phyloP scores from a whole-genome alignment of 169 alveolate genomes.

The Eimeria necatrix region DNA sequence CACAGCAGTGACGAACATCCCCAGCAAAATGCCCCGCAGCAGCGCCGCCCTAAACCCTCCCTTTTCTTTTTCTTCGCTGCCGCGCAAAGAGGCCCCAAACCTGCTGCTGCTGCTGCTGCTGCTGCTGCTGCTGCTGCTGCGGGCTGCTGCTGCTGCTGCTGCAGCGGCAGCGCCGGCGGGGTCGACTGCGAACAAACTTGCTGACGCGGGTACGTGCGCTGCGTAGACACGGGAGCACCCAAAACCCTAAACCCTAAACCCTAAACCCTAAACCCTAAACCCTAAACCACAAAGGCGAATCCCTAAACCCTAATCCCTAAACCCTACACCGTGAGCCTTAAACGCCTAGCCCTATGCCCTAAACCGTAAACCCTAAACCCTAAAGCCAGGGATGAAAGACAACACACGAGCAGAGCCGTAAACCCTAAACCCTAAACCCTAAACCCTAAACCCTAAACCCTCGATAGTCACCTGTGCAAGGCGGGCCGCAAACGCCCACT shows the following conservation, averaged over 20 bases:
- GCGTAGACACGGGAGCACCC: too few relatives aligned
- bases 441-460: conserved; percentile 3
- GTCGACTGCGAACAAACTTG: not conserved
- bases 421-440: not conserved
- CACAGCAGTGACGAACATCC: not conserved
- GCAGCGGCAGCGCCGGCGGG: not conserved
- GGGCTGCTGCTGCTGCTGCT: not conserved
- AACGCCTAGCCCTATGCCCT: too few relatives aligned
- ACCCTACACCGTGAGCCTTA: too few relatives aligned
- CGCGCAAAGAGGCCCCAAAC: not conserved
- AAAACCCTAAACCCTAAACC: too few relatives aligned
- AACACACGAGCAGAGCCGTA: not conserved
- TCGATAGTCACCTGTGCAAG: not conserved
- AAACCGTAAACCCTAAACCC: not conserved
- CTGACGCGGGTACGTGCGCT: too few relatives aligned
- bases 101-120: not conserved
- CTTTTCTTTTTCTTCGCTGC: not conserved
- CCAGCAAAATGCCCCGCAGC: conserved; percentile 34
- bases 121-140: conserved; percentile 18
- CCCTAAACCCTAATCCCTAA: too few relatives aligned
- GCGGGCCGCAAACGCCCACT: conserved; percentile 20
- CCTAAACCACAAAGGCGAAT: too few relatives aligned
- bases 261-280: too few relatives aligned
- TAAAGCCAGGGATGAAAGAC: not conserved
- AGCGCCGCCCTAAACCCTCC: not conserved